A percentile compares a stretch with the other conserved stretches of the same genome.
phyloP scores from a whole-genome alignment of 176 grass and related monocot genomes.

The Eragrostis curvula region DNA sequence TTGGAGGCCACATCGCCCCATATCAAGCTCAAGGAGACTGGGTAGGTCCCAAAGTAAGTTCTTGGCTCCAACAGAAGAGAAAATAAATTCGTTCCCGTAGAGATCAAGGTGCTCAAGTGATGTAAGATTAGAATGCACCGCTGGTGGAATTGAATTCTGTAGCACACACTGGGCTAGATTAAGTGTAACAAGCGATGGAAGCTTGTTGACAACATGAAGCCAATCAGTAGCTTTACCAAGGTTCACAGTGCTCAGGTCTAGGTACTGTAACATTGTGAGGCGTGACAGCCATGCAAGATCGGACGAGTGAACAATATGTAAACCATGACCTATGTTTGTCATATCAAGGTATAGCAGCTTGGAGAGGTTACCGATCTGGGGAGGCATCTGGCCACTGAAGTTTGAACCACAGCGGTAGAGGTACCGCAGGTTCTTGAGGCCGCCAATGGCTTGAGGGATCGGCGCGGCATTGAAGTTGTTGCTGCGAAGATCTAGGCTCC shows the following conservation, averaged over 20 bases:
- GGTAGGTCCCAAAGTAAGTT: constrained; percentile 36
- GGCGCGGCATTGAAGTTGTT: too few relatives aligned
- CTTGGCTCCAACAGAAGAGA: constrained; percentile 19
- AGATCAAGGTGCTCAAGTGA: constrained; percentile 29
- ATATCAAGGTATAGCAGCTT: constrained; percentile 29
- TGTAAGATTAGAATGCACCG: constrained; percentile 31
- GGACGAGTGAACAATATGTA: background rate
- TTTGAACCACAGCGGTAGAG: too few relatives aligned
- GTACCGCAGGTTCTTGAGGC: too few relatives aligned
- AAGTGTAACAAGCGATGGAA: constrained; percentile 17
- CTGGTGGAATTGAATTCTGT: background rate
- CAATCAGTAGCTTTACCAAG: background rate
- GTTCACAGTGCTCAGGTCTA: background rate
- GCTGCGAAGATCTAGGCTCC: too few relatives aligned
- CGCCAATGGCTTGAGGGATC: too few relatives aligned
- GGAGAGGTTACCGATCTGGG: too few relatives aligned
- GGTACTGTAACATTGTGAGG: constrained; percentile 13
- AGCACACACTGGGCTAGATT: background rate
- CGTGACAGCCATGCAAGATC: constrained; percentile 39
- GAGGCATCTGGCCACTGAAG: too few relatives aligned
- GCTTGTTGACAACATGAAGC: constrained; percentile 31
- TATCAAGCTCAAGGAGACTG: background rate
- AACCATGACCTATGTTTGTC: too few relatives aligned
- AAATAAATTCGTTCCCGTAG: background rate
- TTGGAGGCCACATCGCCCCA: background rate